phyloP scores from a whole-genome alignment of 805 yeast species.

The Candida awuae region DNA sequence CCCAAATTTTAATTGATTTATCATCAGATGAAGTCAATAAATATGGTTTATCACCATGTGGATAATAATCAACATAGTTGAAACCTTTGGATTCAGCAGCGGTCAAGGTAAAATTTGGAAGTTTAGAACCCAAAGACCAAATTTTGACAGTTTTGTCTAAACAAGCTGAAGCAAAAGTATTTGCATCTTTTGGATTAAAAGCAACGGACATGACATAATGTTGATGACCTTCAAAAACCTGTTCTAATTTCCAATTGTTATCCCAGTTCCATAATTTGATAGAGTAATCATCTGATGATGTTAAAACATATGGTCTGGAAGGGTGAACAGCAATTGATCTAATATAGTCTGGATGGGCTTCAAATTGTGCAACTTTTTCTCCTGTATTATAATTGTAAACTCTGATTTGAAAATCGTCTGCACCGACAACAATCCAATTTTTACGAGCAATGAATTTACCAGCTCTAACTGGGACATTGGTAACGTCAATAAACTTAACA shows the following conservation, averaged over 20 bases:
- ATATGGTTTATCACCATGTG: constrained; percentile 95
- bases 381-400: constrained; percentile 94
- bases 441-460: constrained; percentile 93
- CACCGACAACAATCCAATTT: constrained; percentile 94
- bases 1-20: constrained; percentile 84
- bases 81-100: constrained; percentile 94
- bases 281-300: constrained; percentile 87
- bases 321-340: constrained; percentile 94
- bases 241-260: constrained; percentile 81
- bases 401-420: constrained; percentile 91
- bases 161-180: constrained; percentile 95
- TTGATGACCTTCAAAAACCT: constrained; percentile 89
- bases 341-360: constrained; percentile 96
- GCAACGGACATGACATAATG: constrained; percentile 93
- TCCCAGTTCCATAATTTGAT: constrained; percentile 98
- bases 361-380: constrained; percentile 89
- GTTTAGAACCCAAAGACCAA: constrained; percentile 85
- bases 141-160: constrained; percentile 93
- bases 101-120: constrained; percentile 83
- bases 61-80: constrained; percentile 93
- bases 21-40: constrained; percentile 89
- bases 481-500: constrained; percentile 85
- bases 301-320: constrained; percentile 76
- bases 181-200: constrained; percentile 95
- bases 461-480: constrained; percentile 94